Percentiles rank a stretch among this genome's conserved stretches.
Conservation (phyloP, 1,284 basidiomycete genomes). For the Cutaneotrichosporon mucoides region DNA sequence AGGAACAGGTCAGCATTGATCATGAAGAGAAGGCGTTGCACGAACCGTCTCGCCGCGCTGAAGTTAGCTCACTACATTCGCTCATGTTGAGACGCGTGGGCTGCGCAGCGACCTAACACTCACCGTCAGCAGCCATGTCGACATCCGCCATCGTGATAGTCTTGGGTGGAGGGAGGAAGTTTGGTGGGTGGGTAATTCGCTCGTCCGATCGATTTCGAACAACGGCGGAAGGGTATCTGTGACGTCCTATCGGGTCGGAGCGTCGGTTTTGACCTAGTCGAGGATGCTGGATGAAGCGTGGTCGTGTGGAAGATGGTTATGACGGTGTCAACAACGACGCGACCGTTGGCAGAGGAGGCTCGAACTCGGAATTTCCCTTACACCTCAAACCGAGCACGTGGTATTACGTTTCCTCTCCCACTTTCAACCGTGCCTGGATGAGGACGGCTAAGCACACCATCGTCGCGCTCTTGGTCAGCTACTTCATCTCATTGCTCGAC, state of each 20-base stretch:
- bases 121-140: conserved; percentile 1
- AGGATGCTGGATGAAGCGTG: neutral
- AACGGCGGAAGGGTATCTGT: too few species aligned
- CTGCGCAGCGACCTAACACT: neutral
- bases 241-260: neutral
- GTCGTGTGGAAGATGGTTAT: neutral
- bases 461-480: neutral
- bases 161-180: neutral
- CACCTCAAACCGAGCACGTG: neutral
- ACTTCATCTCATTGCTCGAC: neutral
- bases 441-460: neutral
- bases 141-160: conserved; percentile 4
- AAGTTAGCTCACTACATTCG: neutral
- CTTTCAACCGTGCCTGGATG: too few species aligned
- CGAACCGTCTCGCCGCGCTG: conserved; percentile 4
- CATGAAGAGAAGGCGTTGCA: too few species aligned
- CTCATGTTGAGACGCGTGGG: too few species aligned
- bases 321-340: neutral
- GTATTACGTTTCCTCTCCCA: neutral
- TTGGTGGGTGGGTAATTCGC: neutral
- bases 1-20: neutral
- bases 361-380: neutral
- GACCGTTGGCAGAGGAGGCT: neutral
- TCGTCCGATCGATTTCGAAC: neutral
- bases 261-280: neutral